A percentile compares a stretch with the other conserved stretches of the same genome.
phyloP scores from a whole-genome alignment of 352 stramenopile species.

The Pythium grandisporangium region DNA sequence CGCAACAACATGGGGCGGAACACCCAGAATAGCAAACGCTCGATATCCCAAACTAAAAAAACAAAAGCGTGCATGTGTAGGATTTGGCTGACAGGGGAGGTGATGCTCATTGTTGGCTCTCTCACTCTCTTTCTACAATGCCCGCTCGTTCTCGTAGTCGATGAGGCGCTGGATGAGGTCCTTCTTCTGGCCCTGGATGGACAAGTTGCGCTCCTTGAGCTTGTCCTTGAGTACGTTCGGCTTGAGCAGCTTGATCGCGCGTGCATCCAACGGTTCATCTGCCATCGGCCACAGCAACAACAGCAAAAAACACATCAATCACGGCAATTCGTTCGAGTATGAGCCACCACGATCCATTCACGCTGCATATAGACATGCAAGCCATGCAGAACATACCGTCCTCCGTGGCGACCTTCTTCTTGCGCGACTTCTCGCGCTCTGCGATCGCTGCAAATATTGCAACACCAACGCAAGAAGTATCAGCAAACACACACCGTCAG shows the following conservation, averaged over 20 bases:
- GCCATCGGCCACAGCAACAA: neutral
- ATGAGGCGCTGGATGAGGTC: conserved; percentile 84
- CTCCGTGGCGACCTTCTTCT: conserved; percentile 50
- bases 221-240: conserved; percentile 84
- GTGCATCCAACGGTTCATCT: conserved; percentile 75
- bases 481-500: neutral
- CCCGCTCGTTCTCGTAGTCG: conserved; percentile 81
- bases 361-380: neutral
- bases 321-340: no score
- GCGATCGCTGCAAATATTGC: conserved; percentile 23
- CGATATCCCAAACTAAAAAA: no score
- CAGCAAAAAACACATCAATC: neutral
- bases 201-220: conserved; percentile 76
- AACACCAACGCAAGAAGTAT: neutral
- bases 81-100: no score
- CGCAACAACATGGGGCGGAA: no score
- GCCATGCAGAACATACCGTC: conserved; percentile 25
- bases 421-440: conserved; percentile 53
- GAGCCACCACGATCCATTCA: no score
- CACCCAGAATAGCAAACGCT: no score
- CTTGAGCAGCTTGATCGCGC: conserved; percentile 83
- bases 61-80: no score
- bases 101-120: neutral
- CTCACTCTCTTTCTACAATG: conserved; percentile 34
- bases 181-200: conserved; percentile 85